A percentile compares a stretch with the other conserved stretches of the same genome.
These are phyloP conservation scores for Euryodendron excelsum DNA, from an alignment of 148 eudicot species.

Conservation along the genomic window DNA sequence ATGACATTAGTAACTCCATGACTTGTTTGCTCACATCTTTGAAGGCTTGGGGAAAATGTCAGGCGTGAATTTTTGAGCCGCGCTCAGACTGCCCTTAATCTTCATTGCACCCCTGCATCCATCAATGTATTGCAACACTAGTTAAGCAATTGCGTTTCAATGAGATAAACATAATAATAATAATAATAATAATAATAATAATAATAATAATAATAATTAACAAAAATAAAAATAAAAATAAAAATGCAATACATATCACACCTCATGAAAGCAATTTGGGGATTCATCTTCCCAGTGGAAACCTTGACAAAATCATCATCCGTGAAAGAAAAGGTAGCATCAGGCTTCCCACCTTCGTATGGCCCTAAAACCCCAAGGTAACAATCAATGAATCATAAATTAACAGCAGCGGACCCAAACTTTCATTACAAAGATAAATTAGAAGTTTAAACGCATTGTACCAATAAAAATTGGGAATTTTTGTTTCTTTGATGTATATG, in stretches of 20 bases:
- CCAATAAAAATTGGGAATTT: neutral
- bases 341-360: constrained; percentile 90
- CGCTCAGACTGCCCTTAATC: constrained; percentile 86
- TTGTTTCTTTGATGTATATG: neutral
- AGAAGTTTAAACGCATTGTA: neutral
- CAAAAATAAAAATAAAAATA: neutral
- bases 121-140: neutral
- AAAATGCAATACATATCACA: constrained; percentile 2
- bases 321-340: constrained; percentile 79
- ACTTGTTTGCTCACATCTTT: constrained; percentile 63
- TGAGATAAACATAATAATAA: neutral
- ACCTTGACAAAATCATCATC: constrained; percentile 88
- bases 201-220: no score
- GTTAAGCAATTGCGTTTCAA: neutral
- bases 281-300: constrained; percentile 93
- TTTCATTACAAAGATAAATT: neutral
- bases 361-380: constrained; percentile 44
- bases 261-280: constrained; percentile 97
- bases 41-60: constrained; percentile 97
- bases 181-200: no score
- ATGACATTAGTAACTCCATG: neutral
- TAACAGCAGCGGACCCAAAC: neutral
- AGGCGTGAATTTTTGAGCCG: constrained; percentile 94
- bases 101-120: constrained; percentile 78
- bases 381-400: neutral